Conservation (phyloP, 2,329 filamentous ascomycete genomes). For the Canariomyces notabilis region DNA sequence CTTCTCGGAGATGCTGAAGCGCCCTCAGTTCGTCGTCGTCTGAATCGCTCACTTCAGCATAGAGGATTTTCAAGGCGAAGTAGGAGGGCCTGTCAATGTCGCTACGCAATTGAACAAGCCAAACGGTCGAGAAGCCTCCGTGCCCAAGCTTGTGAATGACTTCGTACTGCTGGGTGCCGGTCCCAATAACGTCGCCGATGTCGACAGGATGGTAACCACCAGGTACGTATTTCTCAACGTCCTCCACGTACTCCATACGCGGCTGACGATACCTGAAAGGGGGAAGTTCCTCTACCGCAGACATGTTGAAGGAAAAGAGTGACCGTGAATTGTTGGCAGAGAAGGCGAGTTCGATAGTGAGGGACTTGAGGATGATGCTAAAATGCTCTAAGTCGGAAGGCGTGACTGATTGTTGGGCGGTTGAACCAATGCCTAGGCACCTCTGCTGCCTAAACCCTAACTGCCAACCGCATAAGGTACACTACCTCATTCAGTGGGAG, state of each 20-base stretch:
- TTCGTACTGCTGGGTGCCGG: background rate
- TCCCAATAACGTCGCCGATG: conserved; percentile 1
- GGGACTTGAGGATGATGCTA: too few species aligned
- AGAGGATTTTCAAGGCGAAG: conserved; percentile 2
- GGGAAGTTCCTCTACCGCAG: too few species aligned
- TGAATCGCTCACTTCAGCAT: background rate
- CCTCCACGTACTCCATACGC: background rate
- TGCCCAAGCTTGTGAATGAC: conserved; percentile 5
- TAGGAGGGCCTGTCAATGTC: background rate
- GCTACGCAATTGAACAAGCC: background rate
- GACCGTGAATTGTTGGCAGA: too few species aligned
- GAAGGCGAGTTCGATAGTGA: too few species aligned
- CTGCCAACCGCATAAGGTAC: too few species aligned
- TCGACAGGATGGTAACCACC: conserved; percentile 2
- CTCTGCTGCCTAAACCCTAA: too few species aligned
- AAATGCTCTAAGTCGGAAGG: too few species aligned
- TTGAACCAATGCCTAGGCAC: too few species aligned
- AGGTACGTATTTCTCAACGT: conserved; percentile 1
- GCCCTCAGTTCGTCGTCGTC: background rate
- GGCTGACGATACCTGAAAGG: too few species aligned
- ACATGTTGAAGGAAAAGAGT: too few species aligned
- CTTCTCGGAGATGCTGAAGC: conserved; percentile 1
- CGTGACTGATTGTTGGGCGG: too few species aligned
- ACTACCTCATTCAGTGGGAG: too few species aligned
- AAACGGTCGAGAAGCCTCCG: background rate